A percentile compares a stretch with the other conserved stretches of the same genome.
phyloP scores from a whole-genome alignment of 169 alveolate genomes.

The Theileria parva region DNA sequence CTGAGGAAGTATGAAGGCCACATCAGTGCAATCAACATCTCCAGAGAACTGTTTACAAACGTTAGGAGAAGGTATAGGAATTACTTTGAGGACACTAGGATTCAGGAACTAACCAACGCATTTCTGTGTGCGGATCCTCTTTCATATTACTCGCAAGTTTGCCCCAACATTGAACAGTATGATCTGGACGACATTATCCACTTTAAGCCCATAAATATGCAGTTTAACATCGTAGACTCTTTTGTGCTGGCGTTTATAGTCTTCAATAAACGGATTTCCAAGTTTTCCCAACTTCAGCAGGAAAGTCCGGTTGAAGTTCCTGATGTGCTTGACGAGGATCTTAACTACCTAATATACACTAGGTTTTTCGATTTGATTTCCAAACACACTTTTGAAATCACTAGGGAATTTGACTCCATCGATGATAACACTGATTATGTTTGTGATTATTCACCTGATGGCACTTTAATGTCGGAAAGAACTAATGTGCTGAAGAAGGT shows the following conservation, averaged over 20 bases:
- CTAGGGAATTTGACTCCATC: too few relatives aligned
- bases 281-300: too few relatives aligned
- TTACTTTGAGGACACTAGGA: constrained; percentile 73
- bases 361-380: too few relatives aligned
- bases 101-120: constrained; percentile 65
- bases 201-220: constrained; percentile 18
- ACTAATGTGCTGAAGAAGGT: not conserved
- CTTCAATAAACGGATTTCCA: not conserved
- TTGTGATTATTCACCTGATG: too few relatives aligned
- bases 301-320: too few relatives aligned
- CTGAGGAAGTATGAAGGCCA: constrained; percentile 71
- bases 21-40: constrained; percentile 52
- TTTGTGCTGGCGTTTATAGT: constrained; percentile 36
- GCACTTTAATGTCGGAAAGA: too few relatives aligned
- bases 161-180: constrained; percentile 32
- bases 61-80: constrained; percentile 68
- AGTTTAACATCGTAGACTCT: constrained; percentile 35
- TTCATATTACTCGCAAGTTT: not conserved
- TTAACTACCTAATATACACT: too few relatives aligned
- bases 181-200: constrained; percentile 45
- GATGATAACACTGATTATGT: too few relatives aligned
- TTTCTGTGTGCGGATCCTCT: constrained; percentile 64
- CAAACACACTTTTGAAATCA: too few relatives aligned
- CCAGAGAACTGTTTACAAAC: constrained; percentile 72
- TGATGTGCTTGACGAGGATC: too few relatives aligned